Evolutionary conservation across 768 basidiomycete species (phyloP).

Genomic region (Serendipita sp.): DNA sequence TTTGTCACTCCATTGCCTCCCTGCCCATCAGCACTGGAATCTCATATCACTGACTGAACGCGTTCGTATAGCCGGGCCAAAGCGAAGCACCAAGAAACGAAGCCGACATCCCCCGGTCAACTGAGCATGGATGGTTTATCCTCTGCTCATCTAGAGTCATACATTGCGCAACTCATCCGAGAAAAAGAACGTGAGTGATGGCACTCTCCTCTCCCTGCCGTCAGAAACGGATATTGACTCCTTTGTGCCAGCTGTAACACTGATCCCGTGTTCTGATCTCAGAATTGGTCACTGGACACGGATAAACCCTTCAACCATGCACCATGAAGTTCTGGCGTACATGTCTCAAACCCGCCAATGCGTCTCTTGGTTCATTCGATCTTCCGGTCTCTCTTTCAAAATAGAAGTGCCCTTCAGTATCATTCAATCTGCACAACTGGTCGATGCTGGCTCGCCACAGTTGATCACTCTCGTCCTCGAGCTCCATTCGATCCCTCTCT

Average conservation of each 20-base stretch:
- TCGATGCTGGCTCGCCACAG: constrained; percentile 26
- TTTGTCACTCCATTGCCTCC: background rate
- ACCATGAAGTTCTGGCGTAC: constrained; percentile 61
- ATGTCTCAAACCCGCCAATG: constrained; percentile 48
- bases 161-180: constrained; percentile 40
- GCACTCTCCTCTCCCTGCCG: background rate
- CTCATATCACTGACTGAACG: background rate
- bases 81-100: constrained; percentile 54
- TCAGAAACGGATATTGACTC: background rate
- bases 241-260: constrained; percentile 37
- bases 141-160: constrained; percentile 42
- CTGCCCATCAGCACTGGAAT: background rate
- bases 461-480: constrained; percentile 35
- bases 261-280: constrained; percentile 62
- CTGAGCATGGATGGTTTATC: constrained; percentile 30
- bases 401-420: constrained; percentile 64
- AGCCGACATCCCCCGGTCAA: constrained; percentile 24
- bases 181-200: constrained; percentile 56
- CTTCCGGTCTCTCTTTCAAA: constrained; percentile 59
- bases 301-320: constrained; percentile 36
- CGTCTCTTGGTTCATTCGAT: constrained; percentile 66
- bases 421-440: constrained; percentile 20
- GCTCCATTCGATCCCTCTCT: constrained; percentile 32
- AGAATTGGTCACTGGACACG: constrained; percentile 68
- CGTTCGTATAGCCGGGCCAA: constrained; percentile 48